Evolutionary conservation across 257 asterid genomes (phyloP).

Genomic region (Solanum tarijense): DNA sequence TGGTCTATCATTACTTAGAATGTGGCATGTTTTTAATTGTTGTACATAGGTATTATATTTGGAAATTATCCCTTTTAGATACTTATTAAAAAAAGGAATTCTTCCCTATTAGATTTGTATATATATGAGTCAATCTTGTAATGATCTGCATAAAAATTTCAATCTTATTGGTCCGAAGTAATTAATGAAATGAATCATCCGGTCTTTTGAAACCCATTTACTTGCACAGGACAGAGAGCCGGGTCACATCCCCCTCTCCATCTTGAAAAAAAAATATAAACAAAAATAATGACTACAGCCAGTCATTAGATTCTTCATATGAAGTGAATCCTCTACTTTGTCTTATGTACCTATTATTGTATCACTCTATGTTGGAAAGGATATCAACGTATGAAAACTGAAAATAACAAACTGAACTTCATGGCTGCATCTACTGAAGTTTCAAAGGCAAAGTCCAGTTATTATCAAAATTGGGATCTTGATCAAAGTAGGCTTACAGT

Average conservation of each 20-base stretch:
- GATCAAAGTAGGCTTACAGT: not conserved
- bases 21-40: not conserved
- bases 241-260: not conserved
- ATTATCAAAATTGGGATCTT: not conserved
- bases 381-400: not conserved
- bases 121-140: not conserved
- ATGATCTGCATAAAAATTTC: not conserved
- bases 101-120: not conserved
- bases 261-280: not conserved
- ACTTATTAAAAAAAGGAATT: not conserved
- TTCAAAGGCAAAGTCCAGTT: not conserved
- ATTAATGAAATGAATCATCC: not conserved
- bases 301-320: not conserved
- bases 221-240: not conserved
- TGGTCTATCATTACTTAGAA: not conserved
- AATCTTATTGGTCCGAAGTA: not conserved
- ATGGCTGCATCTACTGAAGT: not conserved
- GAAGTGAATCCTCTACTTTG: not conserved
- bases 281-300: not conserved
- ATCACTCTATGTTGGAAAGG: not conserved
- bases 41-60: not conserved
- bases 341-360: not conserved
- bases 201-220: not conserved
- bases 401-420: not conserved
- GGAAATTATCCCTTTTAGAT: not conserved